A percentile compares a stretch with the other conserved stretches of the same genome.
These are phyloP conservation scores for Ophiostoma triangulosporum DNA, from an alignment of 2,329 filamentous ascomycete species.

Conservation along the genomic window DNA sequence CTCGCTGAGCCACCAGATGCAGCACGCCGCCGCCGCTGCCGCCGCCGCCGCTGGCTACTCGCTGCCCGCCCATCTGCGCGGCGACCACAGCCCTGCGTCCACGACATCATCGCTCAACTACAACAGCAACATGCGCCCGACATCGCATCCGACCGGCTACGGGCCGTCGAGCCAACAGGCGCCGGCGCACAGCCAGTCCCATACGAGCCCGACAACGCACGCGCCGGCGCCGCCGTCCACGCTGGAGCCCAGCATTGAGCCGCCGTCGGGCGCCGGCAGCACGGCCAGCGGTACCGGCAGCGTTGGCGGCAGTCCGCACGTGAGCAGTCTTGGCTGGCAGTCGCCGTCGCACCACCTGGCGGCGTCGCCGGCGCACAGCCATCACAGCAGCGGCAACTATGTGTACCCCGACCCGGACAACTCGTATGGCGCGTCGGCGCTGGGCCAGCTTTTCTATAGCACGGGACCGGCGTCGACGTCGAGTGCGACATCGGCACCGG, in stretches of 20 bases:
- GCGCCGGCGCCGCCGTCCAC: conserved; percentile 50
- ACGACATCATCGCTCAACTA: conserved; percentile 37
- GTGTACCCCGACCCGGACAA: conserved; percentile 71
- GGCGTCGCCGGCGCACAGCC: conserved; percentile 8
- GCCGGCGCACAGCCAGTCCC: background rate
- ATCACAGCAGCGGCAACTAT: conserved; percentile 29
- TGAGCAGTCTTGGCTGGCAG: conserved; percentile 70
- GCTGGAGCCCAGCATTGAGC: conserved; percentile 73
- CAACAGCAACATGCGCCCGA: conserved; percentile 51
- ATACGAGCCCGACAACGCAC: background rate
- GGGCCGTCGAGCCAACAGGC: conserved; percentile 34
- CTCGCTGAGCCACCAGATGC: conserved; percentile 53
- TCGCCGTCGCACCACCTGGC: conserved; percentile 59
- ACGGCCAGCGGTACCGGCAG: conserved; percentile 27
- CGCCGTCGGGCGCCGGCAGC: conserved; percentile 36
- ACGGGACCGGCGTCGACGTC: conserved; percentile 31
- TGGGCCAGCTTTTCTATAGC: conserved; percentile 58
- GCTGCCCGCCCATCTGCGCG: conserved; percentile 70
- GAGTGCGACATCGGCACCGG: background rate
- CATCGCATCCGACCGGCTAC: conserved; percentile 74
- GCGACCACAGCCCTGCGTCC: conserved; percentile 58
- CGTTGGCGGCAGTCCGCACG: conserved; percentile 79
- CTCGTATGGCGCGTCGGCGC: conserved; percentile 45
- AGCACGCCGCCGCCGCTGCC: background rate
- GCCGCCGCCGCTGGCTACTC: conserved; percentile 26